Base-by-base conservation (phyloP, 192 early-diverging fungal genomes). In the Backusella tuberculispora region DNA sequence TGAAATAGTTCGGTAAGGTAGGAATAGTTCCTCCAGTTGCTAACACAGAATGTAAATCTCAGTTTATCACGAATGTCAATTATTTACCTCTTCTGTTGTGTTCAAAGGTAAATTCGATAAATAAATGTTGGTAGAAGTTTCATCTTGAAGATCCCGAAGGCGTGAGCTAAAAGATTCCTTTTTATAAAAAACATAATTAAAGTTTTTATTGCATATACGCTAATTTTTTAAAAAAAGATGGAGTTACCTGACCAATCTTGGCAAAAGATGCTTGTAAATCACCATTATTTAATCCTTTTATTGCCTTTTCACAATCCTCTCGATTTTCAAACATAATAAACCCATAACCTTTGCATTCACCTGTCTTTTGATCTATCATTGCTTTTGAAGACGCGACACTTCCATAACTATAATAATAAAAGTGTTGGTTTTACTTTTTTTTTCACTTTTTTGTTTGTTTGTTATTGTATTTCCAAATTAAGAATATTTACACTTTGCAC, bases 321-420 rank as follows among this genome's bases (percentile, higher is more conserved):
- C 84, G 90, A 2, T 86, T 89, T 48, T 90, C 87, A 82, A 92
- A 97, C 88, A 94, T 92, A 34, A 94, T 92, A 76, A 97, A 97
- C 10, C 95, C 95, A 81, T 93, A 97, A 5, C 94, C 94, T 80
- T 95, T 95, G 77, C 95, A 96, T 73, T 91, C 88, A 17, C 89
- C 88, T 3, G 92, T 90, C n/a, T 83, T 83, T 63, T 90, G 89
- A 80, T 96, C 89, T 66, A 97, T 84, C 43, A 97, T 96, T 19
- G 93, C 90, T 72, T 97, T 97, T 38, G 88, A 89, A 56, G 94
- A 95, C 67, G 90, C 83, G 43, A 97, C 91, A 17, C 69, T 74
- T 42, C 95, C 95, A 74, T 84, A 94, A 21, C 88, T 91, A 66
- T 15, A 67, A 67, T 45, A 17, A 47, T 24, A 24, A 67, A 17